Conservation (phyloP, 2,329 filamentous ascomycete genomes). For the Chrysoporthe austroafricana region DNA sequence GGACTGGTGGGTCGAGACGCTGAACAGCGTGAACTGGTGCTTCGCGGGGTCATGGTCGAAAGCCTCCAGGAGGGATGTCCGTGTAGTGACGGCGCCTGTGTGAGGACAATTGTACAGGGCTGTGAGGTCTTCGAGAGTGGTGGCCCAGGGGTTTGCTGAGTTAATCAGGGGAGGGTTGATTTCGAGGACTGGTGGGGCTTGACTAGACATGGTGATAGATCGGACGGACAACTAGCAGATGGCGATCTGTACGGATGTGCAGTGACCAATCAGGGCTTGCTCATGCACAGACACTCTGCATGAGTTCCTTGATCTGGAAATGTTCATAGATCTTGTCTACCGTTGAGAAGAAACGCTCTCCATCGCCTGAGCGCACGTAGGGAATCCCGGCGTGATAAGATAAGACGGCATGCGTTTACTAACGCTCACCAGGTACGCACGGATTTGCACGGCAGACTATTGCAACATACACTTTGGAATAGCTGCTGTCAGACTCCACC, state of each 20-base stretch:
- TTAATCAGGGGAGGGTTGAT: slow-evolving; percentile 73
- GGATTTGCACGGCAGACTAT: background rate
- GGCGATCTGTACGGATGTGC: background rate
- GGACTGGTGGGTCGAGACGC: slow-evolving; percentile 38
- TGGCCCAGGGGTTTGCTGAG: slow-evolving; percentile 77
- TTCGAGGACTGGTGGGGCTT: slow-evolving; percentile 50
- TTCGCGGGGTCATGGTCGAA: slow-evolving; percentile 63
- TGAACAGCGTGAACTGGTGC: slow-evolving; percentile 72
- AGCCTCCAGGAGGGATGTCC: slow-evolving; percentile 68
- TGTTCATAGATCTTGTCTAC: background rate
- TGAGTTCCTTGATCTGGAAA: background rate
- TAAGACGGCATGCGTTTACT: background rate
- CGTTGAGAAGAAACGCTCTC: background rate
- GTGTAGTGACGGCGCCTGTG: slow-evolving; percentile 75
- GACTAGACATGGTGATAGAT: slow-evolving; percentile 10
- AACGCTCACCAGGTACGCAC: background rate
- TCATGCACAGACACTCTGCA: background rate
- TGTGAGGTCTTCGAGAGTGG: slow-evolving; percentile 62
- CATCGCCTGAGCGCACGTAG: background rate
- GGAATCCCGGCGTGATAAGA: slow-evolving; percentile 11
- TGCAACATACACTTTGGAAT: background rate
- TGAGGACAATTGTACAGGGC: slow-evolving; percentile 62
- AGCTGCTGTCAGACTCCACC: background rate
- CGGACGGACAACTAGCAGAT: background rate
- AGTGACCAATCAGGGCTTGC: background rate